Percentiles rank a stretch among this genome's conserved stretches.
These are phyloP conservation scores for Gamarada debralockiae DNA, from an alignment of 495 filamentous ascomycete genomes.

Conservation along the genomic window DNA sequence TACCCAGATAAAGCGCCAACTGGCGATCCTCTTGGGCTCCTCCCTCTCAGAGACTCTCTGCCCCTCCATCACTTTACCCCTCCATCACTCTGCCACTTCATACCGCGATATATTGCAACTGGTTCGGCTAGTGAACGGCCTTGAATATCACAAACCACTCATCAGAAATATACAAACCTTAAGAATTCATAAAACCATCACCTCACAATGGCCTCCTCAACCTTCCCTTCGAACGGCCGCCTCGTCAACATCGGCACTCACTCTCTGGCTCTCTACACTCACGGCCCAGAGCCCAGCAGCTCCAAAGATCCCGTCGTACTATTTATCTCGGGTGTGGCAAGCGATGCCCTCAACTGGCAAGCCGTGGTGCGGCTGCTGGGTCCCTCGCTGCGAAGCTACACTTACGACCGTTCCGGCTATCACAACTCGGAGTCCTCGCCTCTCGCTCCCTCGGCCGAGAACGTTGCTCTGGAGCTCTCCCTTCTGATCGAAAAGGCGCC, in stretches of 20 bases:
- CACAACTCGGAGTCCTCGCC: conserved; percentile 7
- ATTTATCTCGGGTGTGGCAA: conserved; percentile 12
- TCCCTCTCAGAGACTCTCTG: too few species aligned
- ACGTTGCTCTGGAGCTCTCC: conserved; percentile 13
- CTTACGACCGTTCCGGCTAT: conserved; percentile 18
- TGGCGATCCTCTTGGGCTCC: too few species aligned
- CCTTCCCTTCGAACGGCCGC: conserved; percentile 4
- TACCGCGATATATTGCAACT: too few species aligned
- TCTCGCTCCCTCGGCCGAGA: conserved; percentile 9
- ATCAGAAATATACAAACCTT: too few species aligned
- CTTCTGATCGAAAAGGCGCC: conserved; percentile 12
- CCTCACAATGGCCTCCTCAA: conserved; percentile 3
- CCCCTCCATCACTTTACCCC: too few species aligned
- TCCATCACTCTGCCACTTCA: too few species aligned
- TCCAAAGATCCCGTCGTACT: conserved; percentile 10
- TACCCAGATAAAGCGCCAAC: too few species aligned
- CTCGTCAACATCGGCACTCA: conserved; percentile 18
- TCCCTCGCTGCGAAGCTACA: conserved; percentile 9
- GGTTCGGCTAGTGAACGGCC: too few species aligned
- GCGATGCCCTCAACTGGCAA: conserved; percentile 1
- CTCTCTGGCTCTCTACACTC: conserved; percentile 14
- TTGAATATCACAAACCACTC: too few species aligned
- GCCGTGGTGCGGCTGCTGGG: conserved; percentile 10
- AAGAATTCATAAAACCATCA: conserved; percentile 5
- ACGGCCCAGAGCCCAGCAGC: conserved; percentile 10